Evolutionary conservation across 768 basidiomycete species (phyloP), one percentile per base, ranked within the genome.

Genomic region (Suillus cothurnatus): DNA sequence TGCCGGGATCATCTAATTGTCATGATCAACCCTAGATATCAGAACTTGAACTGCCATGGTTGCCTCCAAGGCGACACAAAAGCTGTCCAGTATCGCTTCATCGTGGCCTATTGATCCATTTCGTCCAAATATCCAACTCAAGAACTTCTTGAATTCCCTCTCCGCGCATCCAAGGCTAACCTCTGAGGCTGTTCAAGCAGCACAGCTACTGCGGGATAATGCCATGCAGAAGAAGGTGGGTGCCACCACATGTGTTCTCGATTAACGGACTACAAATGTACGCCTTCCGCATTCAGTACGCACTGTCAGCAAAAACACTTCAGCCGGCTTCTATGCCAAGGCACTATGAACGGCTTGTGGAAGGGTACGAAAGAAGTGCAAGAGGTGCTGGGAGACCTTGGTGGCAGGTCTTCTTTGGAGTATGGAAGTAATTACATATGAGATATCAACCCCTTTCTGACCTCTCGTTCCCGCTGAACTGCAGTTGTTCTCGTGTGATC

Each of bases 351-450:
- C 85, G 89, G 31, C 83, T 94, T 11, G 81, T 86, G 1, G 90
- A 91, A 69, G 92, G 86, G 6, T 87, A 89, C 66, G 87, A 92
- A 65, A 91, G 89, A 77, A 91, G 89, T 69, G 84, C 86, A 14
- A 80, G 87, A 71, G 92, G 92, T n/a, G 89, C 92, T 52, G 84
- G 84, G 39, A 80, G 92, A 62, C 91, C 92, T 3, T 88, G 89
- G 89, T 94, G 92, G 92, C 92, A 94, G 74, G 78, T 90, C 50
- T 91, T 94, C 75, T 88, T 94, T 69, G 85, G 86, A 45, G 81
- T 92, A 65, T 92, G 91, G 91, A 69, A 66, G 66, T 76, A 66
- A 39, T 28, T 26, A n/a, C n/a, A n/a, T n/a, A 59, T 39, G 36
- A 57, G 36, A 49, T 49, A 57, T 34, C 55, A 36, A 38, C 38